Evolutionary conservation across 768 basidiomycete genomes (phyloP).

Genomic region (Artomyces pyxidatus): DNA sequence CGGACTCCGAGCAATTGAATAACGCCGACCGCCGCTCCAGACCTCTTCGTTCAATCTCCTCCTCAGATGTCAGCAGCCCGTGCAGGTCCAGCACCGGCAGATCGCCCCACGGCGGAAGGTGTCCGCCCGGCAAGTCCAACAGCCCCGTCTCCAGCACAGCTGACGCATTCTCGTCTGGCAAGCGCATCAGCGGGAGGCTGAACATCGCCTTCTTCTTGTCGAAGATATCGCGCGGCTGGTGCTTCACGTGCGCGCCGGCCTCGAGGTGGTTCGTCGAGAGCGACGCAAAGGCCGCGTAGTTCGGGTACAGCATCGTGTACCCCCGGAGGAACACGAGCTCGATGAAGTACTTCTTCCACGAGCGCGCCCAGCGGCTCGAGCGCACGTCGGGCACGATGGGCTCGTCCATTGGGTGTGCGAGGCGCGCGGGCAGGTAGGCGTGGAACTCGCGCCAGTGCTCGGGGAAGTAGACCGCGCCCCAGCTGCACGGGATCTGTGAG

Average conservation of each 20-base stretch:
- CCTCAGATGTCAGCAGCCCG: slow-evolving; percentile 26
- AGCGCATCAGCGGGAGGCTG: slow-evolving; percentile 58
- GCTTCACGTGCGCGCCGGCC: slow-evolving; percentile 71
- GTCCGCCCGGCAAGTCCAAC: slow-evolving; percentile 49
- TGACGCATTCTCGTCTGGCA: slow-evolving; percentile 25
- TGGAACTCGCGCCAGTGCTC: slow-evolving; percentile 87
- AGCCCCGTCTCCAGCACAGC: slow-evolving; percentile 27
- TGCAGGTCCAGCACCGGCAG: slow-evolving; percentile 64
- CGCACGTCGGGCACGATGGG: slow-evolving; percentile 65
- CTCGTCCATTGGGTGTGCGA: slow-evolving; percentile 36
- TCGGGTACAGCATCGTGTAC: slow-evolving; percentile 87
- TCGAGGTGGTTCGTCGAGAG: slow-evolving; percentile 90
- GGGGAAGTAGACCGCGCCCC: slow-evolving; percentile 89
- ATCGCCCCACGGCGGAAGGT: slow-evolving; percentile 41
- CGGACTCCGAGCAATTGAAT: not conserved
- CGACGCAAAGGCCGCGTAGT: slow-evolving; percentile 61
- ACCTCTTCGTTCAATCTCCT: slow-evolving; percentile 27
- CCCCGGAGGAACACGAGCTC: slow-evolving; percentile 76
- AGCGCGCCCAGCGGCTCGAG: slow-evolving; percentile 72
- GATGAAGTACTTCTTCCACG: slow-evolving; percentile 89
- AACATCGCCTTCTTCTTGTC: slow-evolving; percentile 56
- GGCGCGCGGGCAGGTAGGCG: slow-evolving; percentile 59
- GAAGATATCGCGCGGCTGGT: slow-evolving; percentile 36
- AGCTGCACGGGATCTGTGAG: slow-evolving; percentile 83
- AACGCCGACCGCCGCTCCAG: not conserved